Base-by-base conservation (phyloP, 2,329 filamentous ascomycete genomes). In the Fusarium camptoceras region DNA sequence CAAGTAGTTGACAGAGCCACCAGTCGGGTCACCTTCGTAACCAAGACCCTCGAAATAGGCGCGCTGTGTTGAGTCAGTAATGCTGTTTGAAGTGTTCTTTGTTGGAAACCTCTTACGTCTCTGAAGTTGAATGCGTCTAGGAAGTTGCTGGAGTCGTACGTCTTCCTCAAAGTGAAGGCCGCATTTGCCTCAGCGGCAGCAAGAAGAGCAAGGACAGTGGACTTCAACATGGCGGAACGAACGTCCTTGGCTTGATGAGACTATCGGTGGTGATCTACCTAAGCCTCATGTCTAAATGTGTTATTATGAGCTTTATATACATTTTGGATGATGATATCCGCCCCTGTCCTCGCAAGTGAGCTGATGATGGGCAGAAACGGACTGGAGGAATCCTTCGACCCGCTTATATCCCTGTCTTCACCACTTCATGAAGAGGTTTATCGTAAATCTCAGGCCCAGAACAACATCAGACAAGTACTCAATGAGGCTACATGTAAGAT, bases 1-100 rank as follows among this genome's bases (percentile, higher is more conserved):
- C 30, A 64, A 14, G 41, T 64, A 64, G 31, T 64, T 64, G 15
- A 64, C 61, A 2, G 61, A 64, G 22, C 61, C 61, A 8, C 44
- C 20, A 18, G 61, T 64, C 0, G 61, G 61, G 15, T 64, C 61
- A 18, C 61, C 61, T 14, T 46, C 61, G 6, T 62, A 64, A 27
- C 50, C 44, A 3, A 51, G 61, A 2, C 8, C 22, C 9, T 64
- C 49, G n/a, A 51, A 64, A 3, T 64, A 64, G 18, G 61, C 57
- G 16, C 57, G 57, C 57, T 62, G 20, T 25, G 18, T 10, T 0
- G 1, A 12, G 43, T 64, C 5, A 64, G 25, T 28, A 4, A 20
- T 6, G 15, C 2, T n/a, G 16, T 8, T 37, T n/a, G 11, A 1
- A 2, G 4, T 2, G 4, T 3, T 8, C 1, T 43, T 6, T 1